phyloP scores from a whole-genome alignment of 1,284 basidiomycete species.

The Ganoderma lucidum region DNA sequence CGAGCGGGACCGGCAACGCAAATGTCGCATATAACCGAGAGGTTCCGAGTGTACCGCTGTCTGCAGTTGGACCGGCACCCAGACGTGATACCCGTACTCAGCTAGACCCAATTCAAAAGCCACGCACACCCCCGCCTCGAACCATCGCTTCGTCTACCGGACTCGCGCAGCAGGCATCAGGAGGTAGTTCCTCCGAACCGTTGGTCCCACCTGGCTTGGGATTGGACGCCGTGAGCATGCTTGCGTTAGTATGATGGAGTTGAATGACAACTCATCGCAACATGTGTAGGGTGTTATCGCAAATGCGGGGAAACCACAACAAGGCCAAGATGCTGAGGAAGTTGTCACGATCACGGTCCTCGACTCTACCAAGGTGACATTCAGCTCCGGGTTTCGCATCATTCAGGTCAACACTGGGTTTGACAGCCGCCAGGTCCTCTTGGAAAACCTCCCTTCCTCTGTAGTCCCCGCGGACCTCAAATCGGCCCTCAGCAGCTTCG shows the following conservation, averaged over 20 bases:
- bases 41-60: neutral
- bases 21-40: neutral
- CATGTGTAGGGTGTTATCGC: neutral
- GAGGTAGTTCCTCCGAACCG: slow-evolving; percentile 18
- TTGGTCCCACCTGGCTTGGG: slow-evolving; percentile 41
- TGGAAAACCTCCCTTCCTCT: slow-evolving; percentile 42
- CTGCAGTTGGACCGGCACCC: neutral
- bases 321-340: slow-evolving; percentile 7
- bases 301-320: neutral
- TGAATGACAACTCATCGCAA: neutral
- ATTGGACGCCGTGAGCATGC: slow-evolving; percentile 32
- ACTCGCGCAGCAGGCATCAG: neutral
- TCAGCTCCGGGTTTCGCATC: slow-evolving; percentile 50
- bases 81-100: neutral
- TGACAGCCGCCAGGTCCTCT: slow-evolving; percentile 51
- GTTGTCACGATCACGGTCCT: slow-evolving; percentile 33
- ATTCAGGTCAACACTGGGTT: slow-evolving; percentile 49
- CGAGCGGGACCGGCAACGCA: neutral
- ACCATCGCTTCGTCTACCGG: too few relatives aligned
- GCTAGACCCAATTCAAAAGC: neutral
- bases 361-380: slow-evolving; percentile 44
- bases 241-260: neutral
- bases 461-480: slow-evolving; percentile 30
- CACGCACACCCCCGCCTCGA: neutral
- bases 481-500: slow-evolving; percentile 45